A percentile compares a stretch with the other conserved stretches of the same genome.
phyloP scores from a whole-genome alignment of 1,139 yeast genomes.

The Saccharomyces hybrid region DNA sequence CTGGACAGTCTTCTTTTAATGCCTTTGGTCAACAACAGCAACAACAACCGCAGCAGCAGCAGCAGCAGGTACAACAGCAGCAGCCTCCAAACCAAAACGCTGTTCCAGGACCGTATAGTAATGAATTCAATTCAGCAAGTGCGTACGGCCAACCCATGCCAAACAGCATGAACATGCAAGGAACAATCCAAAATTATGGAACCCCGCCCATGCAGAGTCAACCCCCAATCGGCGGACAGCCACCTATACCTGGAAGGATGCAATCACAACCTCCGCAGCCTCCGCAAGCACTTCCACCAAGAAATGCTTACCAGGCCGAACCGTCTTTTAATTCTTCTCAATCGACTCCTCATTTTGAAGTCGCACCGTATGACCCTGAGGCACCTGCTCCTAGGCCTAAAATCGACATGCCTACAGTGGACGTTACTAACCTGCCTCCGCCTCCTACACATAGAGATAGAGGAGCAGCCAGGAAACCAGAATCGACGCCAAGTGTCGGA shows the following conservation, averaged over 20 bases:
- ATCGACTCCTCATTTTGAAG: constrained; percentile 8
- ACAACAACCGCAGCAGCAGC: not conserved
- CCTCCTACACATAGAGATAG: constrained; percentile 28
- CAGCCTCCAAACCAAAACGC: constrained; percentile 3
- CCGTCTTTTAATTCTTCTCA: not conserved
- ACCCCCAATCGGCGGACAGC: not conserved
- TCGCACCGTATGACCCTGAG: constrained; percentile 20
- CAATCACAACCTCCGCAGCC: not conserved
- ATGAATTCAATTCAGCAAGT: not conserved
- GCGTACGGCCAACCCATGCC: not conserved
- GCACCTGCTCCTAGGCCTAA: constrained; percentile 12
- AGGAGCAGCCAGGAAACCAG: constrained; percentile 1
- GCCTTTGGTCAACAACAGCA: not conserved
- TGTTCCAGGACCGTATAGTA: not conserved
- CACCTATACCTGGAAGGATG: not conserved
- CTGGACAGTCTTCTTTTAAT: not conserved
- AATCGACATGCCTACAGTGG: constrained; percentile 11
- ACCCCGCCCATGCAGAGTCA: not conserved
- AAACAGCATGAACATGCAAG: not conserved
- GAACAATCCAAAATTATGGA: not conserved
- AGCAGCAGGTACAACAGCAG: constrained; percentile 4
- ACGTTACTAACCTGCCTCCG: constrained; percentile 20
- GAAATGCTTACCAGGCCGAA: not conserved
- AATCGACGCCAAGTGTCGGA: not conserved
- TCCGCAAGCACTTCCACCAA: not conserved